Base-by-base conservation (phyloP, 2,329 filamentous ascomycete genomes). In the Penicillium sp. region DNA sequence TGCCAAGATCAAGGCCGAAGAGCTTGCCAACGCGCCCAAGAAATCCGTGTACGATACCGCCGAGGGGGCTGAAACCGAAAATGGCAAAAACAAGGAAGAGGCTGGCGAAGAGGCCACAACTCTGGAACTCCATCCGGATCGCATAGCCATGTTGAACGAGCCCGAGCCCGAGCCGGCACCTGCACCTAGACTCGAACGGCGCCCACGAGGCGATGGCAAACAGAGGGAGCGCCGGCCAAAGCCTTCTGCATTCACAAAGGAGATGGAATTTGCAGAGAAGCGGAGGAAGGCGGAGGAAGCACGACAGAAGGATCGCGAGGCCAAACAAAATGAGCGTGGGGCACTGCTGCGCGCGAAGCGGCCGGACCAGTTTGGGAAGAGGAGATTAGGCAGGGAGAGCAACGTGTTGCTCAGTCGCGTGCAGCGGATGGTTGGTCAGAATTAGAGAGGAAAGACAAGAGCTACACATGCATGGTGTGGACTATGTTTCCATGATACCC, bases 371-470 rank as follows among this genome's bases (percentile, higher is more conserved):
- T 84, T 88, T 71, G 90, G 90, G 11, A 87, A 89, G 76, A 83
- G 88, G 72, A 92, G 90, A 76, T 73, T 96, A 46, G 92, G 92
- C 2, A 82, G 90, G 58, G 91, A 96, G 79, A 92, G 91, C 66
- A 82, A 82, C 34, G 81, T 93, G 37, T 66, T 96, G 65, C 76
- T 96, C 54, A 88, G 91, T 67, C 90, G 87, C 75, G 88, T 93
- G 34, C 87, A 88, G 79, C 86, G 81, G 70, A 79, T 95, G 73
- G 83, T 94, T 59, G 81, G 79, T 2, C 66, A 75, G 50, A 61
- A 57, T 7, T 69, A 60, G 58, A 55, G 26, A 18, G 24, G 24
- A 24, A 34, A 48, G 44, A 47, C 38, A 34, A 48, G 39, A 49
- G 26, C 34, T 46, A 52, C 40, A 52, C 29, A 29, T 46, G 22